These are phyloP conservation scores for Aspergillus olivimuriae DNA, from an alignment of 495 filamentous ascomycete species.

Conservation along the genomic window DNA sequence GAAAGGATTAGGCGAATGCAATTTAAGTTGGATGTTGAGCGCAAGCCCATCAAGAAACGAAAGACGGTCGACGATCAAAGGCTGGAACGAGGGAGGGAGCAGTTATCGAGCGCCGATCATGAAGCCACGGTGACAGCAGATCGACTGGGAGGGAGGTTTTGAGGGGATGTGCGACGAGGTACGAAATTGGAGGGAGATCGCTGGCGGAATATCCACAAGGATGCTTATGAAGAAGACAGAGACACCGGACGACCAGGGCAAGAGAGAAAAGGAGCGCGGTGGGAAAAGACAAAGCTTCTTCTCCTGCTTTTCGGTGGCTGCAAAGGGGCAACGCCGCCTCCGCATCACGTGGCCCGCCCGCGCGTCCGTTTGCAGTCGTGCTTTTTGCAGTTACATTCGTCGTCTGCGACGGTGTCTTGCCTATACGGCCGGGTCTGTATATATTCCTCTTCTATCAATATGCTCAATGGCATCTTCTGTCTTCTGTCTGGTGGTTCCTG, in stretches of 20 bases:
- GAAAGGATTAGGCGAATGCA: not conserved
- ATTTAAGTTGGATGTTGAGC: not conserved
- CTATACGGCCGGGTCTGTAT: too few species aligned
- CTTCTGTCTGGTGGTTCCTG: not conserved
- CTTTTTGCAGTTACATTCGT: not conserved
- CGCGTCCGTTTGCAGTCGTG: slow-evolving; percentile 1
- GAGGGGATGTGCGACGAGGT: not conserved
- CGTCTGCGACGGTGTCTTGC: too few species aligned
- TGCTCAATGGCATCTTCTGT: not conserved
- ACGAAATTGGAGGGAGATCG: too few species aligned
- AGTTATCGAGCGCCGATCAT: not conserved
- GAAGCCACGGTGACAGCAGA: not conserved
- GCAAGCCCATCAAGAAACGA: not conserved
- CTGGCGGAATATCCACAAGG: not conserved
- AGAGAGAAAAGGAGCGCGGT: too few species aligned
- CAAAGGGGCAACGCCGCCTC: slow-evolving; percentile 12
- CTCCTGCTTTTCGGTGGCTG: slow-evolving; percentile 1
- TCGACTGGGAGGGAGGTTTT: too few species aligned
- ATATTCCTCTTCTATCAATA: not conserved
- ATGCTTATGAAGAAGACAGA: slow-evolving; percentile 1
- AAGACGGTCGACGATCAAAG: not conserved
- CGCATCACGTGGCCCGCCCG: slow-evolving; percentile 8
- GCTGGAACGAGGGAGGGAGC: not conserved
- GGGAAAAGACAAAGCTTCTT: not conserved
- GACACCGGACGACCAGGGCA: not conserved